Evolutionary conservation across 768 basidiomycete species (phyloP), one percentile per base, ranked within the genome.

Genomic region (Leccinum variicolor): DNA sequence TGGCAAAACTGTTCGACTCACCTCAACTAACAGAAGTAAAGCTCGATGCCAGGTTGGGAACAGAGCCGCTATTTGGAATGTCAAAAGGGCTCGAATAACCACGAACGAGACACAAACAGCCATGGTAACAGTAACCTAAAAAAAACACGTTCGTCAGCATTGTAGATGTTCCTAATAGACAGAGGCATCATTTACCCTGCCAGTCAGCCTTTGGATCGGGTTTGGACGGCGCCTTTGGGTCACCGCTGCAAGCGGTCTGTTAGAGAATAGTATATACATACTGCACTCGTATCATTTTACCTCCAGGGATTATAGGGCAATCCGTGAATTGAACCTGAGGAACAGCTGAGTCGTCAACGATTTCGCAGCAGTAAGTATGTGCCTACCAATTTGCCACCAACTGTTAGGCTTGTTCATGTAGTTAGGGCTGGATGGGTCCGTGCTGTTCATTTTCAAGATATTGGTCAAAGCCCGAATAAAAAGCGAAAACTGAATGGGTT

Each of bases 41-140:
- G 60, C 49, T 45, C 64, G 62, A 13, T 66, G 65, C 64, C 64
- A 66, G 15, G 65, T 46, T 23, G 64, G 64, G 47, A 66, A 66
- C 17, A 66, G 23, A 29, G 65, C 55, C 46, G 64, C 64, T 66
- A 25, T 52, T 45, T n/a, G 14, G 13, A 26, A 31, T 48, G 28
- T 66, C 46, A 66, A 28, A 8, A 8, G 10, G 6, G 4, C 3
- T 52, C n/a, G 1, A 25, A 49, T 19, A 4, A 4, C 0, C 0
- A 1, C 3, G 15, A n/a, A 6, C 11, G 2, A 25, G 19, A 7
- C 10, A 55, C 65, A 13, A 17, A 66, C 64, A 56, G 21, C n/a
- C 46, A 39, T 66, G 64, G 31, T 61, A 61, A 50, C 64, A 66
- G 46, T 66, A 64, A 2, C 64, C 64, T 66, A 31, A 54, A 25